These are phyloP conservation scores for Jacaranda copaia DNA, from an alignment of 257 asterid genomes.

Conservation along the genomic window DNA sequence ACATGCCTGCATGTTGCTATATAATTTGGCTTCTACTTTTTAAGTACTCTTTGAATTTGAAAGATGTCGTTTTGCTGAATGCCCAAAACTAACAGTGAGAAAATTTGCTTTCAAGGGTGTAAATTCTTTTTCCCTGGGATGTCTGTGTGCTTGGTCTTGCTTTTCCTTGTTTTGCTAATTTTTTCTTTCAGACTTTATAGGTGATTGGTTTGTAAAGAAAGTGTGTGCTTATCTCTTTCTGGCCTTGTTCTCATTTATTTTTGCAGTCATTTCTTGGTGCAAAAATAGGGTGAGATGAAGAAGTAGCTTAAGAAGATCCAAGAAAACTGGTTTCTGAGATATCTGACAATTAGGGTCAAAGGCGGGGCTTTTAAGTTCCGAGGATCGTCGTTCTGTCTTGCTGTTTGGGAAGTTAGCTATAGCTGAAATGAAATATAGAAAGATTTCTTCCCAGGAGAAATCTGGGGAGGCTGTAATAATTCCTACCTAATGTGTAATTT, in stretches of 20 bases:
- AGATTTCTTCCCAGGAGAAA: constrained; percentile 30
- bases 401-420: constrained; percentile 23
- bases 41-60: background rate
- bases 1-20: background rate
- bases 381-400: constrained; percentile 18
- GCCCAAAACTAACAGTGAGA: background rate
- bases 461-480: constrained; percentile 47
- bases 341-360: no score
- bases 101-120: constrained; percentile 5
- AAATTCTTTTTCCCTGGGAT: background rate
- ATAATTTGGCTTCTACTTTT: background rate
- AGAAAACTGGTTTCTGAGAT: no score
- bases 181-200: background rate
- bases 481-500: constrained; percentile 32
- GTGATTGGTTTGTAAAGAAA: background rate
- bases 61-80: background rate
- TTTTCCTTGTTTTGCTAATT: background rate
- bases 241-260: constrained; percentile 3
- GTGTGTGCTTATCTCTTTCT: background rate
- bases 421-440: constrained; percentile 24
- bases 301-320: no score
- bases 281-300: constrained; percentile 57
- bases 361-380: constrained; percentile 11
- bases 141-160: background rate
- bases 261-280: constrained; percentile 77